A percentile compares a stretch with the other conserved stretches of the same genome.
These are phyloP conservation scores for Aureobasidium zeae DNA, from an alignment of 2,329 filamentous ascomycete genomes.

Conservation along the genomic window DNA sequence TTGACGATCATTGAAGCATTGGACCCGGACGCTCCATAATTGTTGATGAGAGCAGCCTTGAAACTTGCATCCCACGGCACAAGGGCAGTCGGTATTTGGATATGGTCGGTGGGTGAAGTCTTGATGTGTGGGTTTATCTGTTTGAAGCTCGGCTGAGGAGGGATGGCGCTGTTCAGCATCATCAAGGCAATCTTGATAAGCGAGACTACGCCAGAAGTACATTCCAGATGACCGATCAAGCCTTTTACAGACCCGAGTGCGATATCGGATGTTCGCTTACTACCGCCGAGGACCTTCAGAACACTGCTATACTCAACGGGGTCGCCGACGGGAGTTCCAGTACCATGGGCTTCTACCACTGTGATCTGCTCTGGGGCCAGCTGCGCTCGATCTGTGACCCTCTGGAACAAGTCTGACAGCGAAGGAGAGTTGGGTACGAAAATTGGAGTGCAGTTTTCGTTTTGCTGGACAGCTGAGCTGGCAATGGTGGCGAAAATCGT, in stretches of 20 bases:
- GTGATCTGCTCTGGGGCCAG: not conserved
- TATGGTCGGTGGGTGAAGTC: conserved; percentile 51
- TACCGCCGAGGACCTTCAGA: not conserved
- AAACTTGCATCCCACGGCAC: conserved; percentile 49
- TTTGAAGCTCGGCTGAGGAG: conserved; percentile 44
- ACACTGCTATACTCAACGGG: conserved; percentile 23
- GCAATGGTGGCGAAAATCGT: conserved; percentile 24
- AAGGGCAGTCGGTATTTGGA: conserved; percentile 49
- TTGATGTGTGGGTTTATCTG: conserved; percentile 47
- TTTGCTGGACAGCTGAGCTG: conserved; percentile 29
- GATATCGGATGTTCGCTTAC: not conserved
- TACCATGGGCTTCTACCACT: conserved; percentile 27
- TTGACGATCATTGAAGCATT: not conserved
- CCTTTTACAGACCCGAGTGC: not conserved
- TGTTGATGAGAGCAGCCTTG: conserved; percentile 55
- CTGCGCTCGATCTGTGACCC: not conserved
- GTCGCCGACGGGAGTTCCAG: conserved; percentile 29
- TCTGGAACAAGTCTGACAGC: not conserved
- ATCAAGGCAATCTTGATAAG: conserved; percentile 57
- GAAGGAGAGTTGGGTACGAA: conserved; percentile 3
- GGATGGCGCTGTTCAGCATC: conserved; percentile 53
- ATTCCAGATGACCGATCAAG: conserved; percentile 20
- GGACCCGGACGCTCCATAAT: conserved; percentile 48
- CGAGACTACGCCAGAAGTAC: conserved; percentile 36
- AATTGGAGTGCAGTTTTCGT: conserved; percentile 24